Conservation (phyloP, 2,329 filamentous ascomycete genomes). For the Penicillium janthinellum region DNA sequence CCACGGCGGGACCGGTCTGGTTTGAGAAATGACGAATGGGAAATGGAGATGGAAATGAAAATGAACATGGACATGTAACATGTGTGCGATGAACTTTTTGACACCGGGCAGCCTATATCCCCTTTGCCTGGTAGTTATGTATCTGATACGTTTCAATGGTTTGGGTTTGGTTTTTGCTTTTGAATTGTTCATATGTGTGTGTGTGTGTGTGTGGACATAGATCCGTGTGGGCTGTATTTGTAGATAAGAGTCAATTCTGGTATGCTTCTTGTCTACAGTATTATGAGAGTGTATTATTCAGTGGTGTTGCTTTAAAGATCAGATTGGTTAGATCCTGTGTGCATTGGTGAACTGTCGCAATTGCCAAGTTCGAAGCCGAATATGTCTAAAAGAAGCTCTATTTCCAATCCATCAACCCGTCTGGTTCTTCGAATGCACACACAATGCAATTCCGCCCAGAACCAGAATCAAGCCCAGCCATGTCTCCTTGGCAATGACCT, state of each 20-base stretch:
- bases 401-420: slow-evolving; percentile 8
- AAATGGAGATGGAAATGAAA: neutral
- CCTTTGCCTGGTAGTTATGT: slow-evolving; percentile 8
- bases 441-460: slow-evolving; percentile 76
- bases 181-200: slow-evolving; percentile 10
- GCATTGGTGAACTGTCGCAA: neutral
- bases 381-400: neutral
- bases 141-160: slow-evolving; percentile 12
- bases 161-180: slow-evolving; percentile 3
- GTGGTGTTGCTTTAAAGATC: slow-evolving; percentile 12
- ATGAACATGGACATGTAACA: slow-evolving; percentile 1
- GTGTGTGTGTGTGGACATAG: neutral
- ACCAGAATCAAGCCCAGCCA: slow-evolving; percentile 81
- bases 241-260: slow-evolving; percentile 12
- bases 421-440: slow-evolving; percentile 64
- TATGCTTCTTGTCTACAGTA: neutral
- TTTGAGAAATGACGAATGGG: slow-evolving; percentile 11
- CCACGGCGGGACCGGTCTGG: slow-evolving; percentile 37
- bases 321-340: neutral
- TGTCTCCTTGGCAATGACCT: slow-evolving; percentile 84
- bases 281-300: neutral
- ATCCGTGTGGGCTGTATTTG: slow-evolving; percentile 8
- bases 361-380: neutral
- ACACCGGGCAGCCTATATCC: neutral
- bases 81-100: slow-evolving; percentile 28